A percentile compares a stretch with the other conserved stretches of the same genome.
phyloP scores from a whole-genome alignment of 495 filamentous ascomycete genomes.

The Lophium mytilinum region DNA sequence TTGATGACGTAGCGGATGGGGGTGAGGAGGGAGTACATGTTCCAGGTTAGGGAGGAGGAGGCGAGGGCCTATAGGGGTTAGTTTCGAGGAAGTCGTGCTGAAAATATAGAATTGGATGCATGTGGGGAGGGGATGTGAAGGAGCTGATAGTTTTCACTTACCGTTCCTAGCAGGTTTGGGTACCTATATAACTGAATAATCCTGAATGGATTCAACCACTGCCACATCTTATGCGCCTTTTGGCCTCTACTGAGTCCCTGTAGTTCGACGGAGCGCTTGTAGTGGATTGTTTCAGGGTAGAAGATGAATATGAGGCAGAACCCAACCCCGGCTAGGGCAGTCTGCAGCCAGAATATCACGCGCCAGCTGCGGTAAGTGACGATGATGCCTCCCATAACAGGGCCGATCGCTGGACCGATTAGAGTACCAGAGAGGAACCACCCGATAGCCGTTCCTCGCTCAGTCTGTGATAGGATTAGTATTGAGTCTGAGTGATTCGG shows the following conservation, averaged over 20 bases:
- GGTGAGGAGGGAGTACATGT: slow-evolving; percentile 64
- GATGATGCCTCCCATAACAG: slow-evolving; percentile 53
- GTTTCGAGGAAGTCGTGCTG: too few species aligned
- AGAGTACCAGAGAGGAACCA: slow-evolving; percentile 64
- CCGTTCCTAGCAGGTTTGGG: slow-evolving; percentile 55
- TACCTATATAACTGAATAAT: slow-evolving; percentile 51
- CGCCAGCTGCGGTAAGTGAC: slow-evolving; percentile 63
- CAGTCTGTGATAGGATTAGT: slow-evolving; percentile 34
- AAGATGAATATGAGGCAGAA: slow-evolving; percentile 54
- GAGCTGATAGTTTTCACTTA: slow-evolving; percentile 1
- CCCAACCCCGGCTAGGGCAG: slow-evolving; percentile 51
- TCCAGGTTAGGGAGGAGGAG: slow-evolving; percentile 57
- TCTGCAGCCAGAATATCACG: slow-evolving; percentile 65
- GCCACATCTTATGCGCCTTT: slow-evolving; percentile 47
- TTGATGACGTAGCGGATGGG: slow-evolving; percentile 70
- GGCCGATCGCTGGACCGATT: slow-evolving; percentile 63
- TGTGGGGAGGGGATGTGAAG: background rate
- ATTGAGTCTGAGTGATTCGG: background rate
- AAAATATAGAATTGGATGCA: background rate
- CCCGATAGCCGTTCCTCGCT: slow-evolving; percentile 59
- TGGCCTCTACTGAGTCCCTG: slow-evolving; percentile 39
- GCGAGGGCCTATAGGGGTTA: slow-evolving; percentile 39
- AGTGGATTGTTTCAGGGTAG: slow-evolving; percentile 62
- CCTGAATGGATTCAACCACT: slow-evolving; percentile 54
- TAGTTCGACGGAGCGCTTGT: slow-evolving; percentile 49